These are phyloP conservation scores for Vitis rupestris DNA, from an alignment of 164 flowering plant species.

Conservation along the genomic window DNA sequence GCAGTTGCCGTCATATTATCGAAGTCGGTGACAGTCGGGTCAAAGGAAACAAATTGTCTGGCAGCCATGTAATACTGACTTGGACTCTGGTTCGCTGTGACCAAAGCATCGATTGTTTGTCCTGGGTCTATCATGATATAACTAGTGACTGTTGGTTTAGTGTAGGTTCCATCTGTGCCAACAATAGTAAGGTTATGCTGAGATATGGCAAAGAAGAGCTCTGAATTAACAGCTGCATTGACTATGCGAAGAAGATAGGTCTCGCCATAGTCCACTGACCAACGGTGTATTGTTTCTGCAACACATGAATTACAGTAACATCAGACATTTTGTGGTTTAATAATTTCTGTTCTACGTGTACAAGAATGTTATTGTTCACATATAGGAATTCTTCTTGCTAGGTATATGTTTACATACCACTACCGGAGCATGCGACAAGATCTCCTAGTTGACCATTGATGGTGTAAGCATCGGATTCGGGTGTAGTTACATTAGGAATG, in stretches of 20 bases:
- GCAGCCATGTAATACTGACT: slow-evolving; percentile 20
- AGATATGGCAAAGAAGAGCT: slow-evolving; percentile 20
- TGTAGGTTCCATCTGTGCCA: slow-evolving; percentile 12
- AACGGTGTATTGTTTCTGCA: slow-evolving; percentile 5
- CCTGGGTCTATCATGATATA: slow-evolving; percentile 26
- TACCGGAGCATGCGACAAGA: slow-evolving; percentile 23
- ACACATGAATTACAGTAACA: too few species aligned
- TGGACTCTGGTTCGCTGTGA: slow-evolving; percentile 14
- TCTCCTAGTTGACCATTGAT: slow-evolving; percentile 41
- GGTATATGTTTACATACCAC: slow-evolving; percentile 3
- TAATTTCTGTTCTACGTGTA: too few species aligned
- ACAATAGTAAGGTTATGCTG: slow-evolving; percentile 23
- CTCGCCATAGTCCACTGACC: slow-evolving; percentile 9
- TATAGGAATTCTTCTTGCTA: not conserved
- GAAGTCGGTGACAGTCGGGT: not conserved
- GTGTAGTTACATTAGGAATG: slow-evolving; percentile 18
- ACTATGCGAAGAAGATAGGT: slow-evolving; percentile 26
- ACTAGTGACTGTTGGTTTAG: slow-evolving; percentile 8
- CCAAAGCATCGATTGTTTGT: slow-evolving; percentile 27
- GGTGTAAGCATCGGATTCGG: slow-evolving; percentile 24
- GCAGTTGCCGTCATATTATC: slow-evolving; percentile 34
- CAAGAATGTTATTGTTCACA: too few species aligned
- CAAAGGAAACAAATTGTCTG: not conserved
- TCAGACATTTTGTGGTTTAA: too few species aligned
- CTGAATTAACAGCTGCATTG: slow-evolving; percentile 16